Evolutionary conservation across 352 stramenopile species (phyloP).

Genomic region (Aphanomyces astaci): DNA sequence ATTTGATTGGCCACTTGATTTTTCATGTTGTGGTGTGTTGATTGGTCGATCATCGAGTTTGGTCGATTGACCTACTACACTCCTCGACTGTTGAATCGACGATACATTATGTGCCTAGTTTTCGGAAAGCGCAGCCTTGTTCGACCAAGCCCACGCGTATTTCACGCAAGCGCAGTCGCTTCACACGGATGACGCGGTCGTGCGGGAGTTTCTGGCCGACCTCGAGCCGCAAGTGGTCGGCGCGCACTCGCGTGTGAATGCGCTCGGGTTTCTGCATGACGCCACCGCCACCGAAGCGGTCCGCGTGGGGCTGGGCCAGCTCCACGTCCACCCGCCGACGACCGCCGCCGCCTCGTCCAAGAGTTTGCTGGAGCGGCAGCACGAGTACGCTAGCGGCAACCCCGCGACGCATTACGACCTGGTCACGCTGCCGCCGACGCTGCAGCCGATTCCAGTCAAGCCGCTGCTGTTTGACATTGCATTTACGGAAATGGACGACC

Average conservation of each 20-base stretch:
- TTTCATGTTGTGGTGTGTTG: no score
- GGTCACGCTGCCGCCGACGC: conserved; percentile 53
- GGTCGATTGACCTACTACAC: no score
- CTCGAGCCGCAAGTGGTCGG: conserved; percentile 24
- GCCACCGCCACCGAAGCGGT: background rate
- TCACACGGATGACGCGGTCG: conserved; percentile 30
- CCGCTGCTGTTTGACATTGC: conserved; percentile 76
- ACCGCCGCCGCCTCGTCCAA: conserved; percentile 24
- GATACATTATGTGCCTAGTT: no score
- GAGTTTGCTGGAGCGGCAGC: conserved; percentile 27
- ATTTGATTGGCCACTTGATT: no score
- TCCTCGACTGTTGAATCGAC: no score
- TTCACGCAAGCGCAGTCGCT: conserved; percentile 51
- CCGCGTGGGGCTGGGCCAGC: background rate
- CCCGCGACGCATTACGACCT: conserved; percentile 52
- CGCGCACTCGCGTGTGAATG: conserved; percentile 6
- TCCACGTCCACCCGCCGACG: background rate
- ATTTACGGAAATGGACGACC: conserved; percentile 75
- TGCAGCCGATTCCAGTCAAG: conserved; percentile 61
- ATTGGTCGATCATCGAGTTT: no score
- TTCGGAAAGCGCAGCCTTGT: conserved; percentile 54
- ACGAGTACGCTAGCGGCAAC: conserved; percentile 38
- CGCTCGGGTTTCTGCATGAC: conserved; percentile 2
- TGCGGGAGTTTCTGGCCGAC: background rate
- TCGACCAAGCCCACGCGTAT: conserved; percentile 59